Base-by-base conservation (phyloP, 2,329 filamentous ascomycete genomes). In the Cadophora sp. region DNA sequence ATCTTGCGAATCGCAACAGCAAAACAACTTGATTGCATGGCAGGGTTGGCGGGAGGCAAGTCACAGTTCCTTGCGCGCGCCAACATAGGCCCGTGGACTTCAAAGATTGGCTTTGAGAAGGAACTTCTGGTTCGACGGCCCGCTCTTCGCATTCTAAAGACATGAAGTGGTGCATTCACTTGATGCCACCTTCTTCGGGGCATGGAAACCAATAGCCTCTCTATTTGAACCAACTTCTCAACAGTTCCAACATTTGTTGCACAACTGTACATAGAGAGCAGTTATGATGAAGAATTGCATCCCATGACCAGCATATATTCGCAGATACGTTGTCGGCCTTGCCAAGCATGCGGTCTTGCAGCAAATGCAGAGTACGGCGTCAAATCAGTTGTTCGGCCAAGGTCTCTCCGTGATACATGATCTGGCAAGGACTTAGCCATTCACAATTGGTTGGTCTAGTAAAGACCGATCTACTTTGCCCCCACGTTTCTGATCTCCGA, bases 1-100 rank as follows among this genome's bases (percentile, higher is more conserved):
- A 59, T 59, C 56, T 27, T 59, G 22, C 55, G 19, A 58, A 58
- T 24, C 29, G 31, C 9, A 24, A 37, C 53, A 22, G 19, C 55
- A 58, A 22, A 37, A 19, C 31, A 24, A 37, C 55, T 3, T 24
- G 11, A 37, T 58, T 53, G 50, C 24, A 31, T 58, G 3, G 7
- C 11, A 24, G 19, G 40, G 40, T 3, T 58, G 19, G n/a, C 31
- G 27, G 11, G 4, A 24, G 29, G 4, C 3, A 37, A 22, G 55
- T 37, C 31, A 4, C 8, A 14, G n/a, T 24, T 3, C 19, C n/a
- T 31, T 9, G 9, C 26, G 50, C 8, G 24, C 50, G 50, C 50
- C 50, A 53, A 53, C 27, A 9, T 53, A 24, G 50, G 50, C 51
- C 51, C 51, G 26, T 31, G 51, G 26, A 29, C 51, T 55, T 27